A percentile compares a stretch with the other conserved stretches of the same genome.
phyloP scores from a whole-genome alignment of 768 basidiomycete species.

The Xerocomellus chrysenteron region DNA sequence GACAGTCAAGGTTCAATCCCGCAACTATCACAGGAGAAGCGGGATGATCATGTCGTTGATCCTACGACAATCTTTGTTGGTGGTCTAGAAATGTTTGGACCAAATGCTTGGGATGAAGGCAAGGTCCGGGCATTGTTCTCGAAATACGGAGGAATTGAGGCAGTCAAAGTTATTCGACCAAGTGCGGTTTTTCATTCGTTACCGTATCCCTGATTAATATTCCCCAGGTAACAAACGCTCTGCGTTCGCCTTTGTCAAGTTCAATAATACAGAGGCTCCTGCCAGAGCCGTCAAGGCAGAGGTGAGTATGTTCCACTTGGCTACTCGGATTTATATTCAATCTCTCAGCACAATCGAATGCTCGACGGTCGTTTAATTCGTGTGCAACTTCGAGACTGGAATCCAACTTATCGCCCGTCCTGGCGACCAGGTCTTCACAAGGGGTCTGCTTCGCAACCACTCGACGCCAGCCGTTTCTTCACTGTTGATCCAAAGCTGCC shows the following conservation, averaged over 20 bases:
- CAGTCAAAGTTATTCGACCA: constrained; percentile 64
- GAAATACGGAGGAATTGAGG: constrained; percentile 63
- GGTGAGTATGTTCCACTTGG: constrained; percentile 36
- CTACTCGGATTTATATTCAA: neutral
- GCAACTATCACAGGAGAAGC: constrained; percentile 23
- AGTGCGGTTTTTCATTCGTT: constrained; percentile 41
- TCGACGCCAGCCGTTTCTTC: constrained; percentile 5
- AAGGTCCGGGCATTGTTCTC: constrained; percentile 59
- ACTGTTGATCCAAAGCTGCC: constrained; percentile 12
- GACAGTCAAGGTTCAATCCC: constrained; percentile 21
- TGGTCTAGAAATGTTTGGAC: constrained; percentile 64
- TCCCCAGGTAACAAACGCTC: constrained; percentile 55
- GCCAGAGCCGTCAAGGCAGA: constrained; percentile 65
- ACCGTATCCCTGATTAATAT: neutral
- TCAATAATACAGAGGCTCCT: constrained; percentile 60
- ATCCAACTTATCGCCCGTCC: constrained; percentile 49
- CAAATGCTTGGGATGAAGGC: constrained; percentile 67
- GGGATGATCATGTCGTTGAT: constrained; percentile 49
- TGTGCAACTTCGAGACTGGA: constrained; percentile 71
- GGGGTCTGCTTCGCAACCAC: constrained; percentile 33
- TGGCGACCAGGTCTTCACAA: constrained; percentile 39
- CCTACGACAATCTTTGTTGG: constrained; percentile 76
- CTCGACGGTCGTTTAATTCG: constrained; percentile 71
- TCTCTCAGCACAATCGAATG: constrained; percentile 64
- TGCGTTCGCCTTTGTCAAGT: constrained; percentile 82